Conservation (phyloP, 768 basidiomycete genomes). For the Jaapia argillacea region DNA sequence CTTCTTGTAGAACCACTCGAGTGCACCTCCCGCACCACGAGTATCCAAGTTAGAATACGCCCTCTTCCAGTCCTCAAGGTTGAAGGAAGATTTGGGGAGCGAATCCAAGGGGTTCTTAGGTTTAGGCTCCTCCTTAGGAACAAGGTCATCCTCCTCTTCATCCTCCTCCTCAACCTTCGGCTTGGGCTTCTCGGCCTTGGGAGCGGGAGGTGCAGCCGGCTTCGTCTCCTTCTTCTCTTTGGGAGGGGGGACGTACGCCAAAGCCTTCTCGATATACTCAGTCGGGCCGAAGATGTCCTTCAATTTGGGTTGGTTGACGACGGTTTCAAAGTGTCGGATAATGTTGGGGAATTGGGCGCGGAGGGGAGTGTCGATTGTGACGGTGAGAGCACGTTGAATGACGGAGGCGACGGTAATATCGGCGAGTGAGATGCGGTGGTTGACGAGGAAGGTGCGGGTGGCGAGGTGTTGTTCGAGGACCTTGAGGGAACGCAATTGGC, state of each 20-base stretch:
- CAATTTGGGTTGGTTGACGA: slow-evolving; percentile 76
- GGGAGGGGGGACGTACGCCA: slow-evolving; percentile 54
- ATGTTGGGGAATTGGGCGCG: slow-evolving; percentile 67
- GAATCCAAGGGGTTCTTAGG: slow-evolving; percentile 90
- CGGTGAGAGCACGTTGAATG: slow-evolving; percentile 41
- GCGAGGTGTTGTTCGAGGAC: slow-evolving; percentile 68
- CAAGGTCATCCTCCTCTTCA: slow-evolving; percentile 72
- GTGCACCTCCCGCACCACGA: slow-evolving; percentile 63
- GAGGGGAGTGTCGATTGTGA: slow-evolving; percentile 53
- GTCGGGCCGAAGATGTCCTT: slow-evolving; percentile 55
- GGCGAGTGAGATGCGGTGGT: slow-evolving; percentile 90
- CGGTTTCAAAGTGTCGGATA: slow-evolving; percentile 79
- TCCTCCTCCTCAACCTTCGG: slow-evolving; percentile 44
- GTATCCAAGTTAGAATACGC: slow-evolving; percentile 99
- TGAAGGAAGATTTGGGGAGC: slow-evolving; percentile 80
- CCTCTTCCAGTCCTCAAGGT: slow-evolving; percentile 95
- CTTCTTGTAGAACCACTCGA: slow-evolving; percentile 98
- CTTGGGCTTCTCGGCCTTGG: slow-evolving; percentile 56
- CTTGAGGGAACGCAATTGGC: slow-evolving; percentile 44
- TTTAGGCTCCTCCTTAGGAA: slow-evolving; percentile 73
- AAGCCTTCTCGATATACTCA: slow-evolving; percentile 56
- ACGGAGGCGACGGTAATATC: slow-evolving; percentile 64
- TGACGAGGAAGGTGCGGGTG: slow-evolving; percentile 82
- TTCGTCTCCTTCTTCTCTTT: slow-evolving; percentile 29
- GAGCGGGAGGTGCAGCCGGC: slow-evolving; percentile 19